A percentile compares a stretch with the other conserved stretches of the same genome.
phyloP scores from a whole-genome alignment of 2,329 filamentous ascomycete genomes.

The Aspergillus latus region DNA sequence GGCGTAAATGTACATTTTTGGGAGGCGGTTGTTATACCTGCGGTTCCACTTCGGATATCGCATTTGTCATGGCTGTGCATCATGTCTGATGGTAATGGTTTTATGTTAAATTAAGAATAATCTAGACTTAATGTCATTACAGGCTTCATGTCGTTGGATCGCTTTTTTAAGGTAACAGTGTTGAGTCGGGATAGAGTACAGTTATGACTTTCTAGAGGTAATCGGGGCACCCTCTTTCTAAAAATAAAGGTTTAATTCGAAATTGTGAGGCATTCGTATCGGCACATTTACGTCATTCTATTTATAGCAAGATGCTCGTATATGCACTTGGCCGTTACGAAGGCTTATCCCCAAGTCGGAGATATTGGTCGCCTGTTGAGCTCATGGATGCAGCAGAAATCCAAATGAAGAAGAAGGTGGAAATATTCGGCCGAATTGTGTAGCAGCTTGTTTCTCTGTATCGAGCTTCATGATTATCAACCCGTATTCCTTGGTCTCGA shows the following conservation, averaged over 20 bases:
- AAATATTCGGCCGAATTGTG: neutral
- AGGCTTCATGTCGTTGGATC: neutral
- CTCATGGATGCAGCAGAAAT: neutral
- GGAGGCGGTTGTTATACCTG: neutral
- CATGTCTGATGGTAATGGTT: neutral
- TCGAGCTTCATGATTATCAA: neutral
- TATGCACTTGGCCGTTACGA: too few relatives aligned
- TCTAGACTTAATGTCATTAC: neutral
- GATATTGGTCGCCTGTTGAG: neutral
- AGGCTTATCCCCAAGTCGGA: too few relatives aligned
- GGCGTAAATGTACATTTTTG: neutral
- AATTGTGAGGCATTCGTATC: too few relatives aligned
- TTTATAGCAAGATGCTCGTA: too few relatives aligned
- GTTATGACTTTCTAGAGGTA: too few relatives aligned
- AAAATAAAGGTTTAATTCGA: too few relatives aligned
- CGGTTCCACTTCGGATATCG: neutral
- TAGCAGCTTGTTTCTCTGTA: neutral
- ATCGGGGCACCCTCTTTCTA: too few relatives aligned
- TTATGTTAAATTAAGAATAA: slow-evolving; percentile 5
- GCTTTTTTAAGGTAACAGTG: too few relatives aligned
- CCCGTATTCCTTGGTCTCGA: neutral
- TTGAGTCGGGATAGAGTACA: too few relatives aligned
- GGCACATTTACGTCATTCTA: too few relatives aligned
- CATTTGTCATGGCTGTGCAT: slow-evolving; percentile 5
- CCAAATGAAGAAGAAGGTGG: neutral